phyloP scores from a whole-genome alignment of 176 grass and related monocot genomes.

The Bromus sterilis region DNA sequence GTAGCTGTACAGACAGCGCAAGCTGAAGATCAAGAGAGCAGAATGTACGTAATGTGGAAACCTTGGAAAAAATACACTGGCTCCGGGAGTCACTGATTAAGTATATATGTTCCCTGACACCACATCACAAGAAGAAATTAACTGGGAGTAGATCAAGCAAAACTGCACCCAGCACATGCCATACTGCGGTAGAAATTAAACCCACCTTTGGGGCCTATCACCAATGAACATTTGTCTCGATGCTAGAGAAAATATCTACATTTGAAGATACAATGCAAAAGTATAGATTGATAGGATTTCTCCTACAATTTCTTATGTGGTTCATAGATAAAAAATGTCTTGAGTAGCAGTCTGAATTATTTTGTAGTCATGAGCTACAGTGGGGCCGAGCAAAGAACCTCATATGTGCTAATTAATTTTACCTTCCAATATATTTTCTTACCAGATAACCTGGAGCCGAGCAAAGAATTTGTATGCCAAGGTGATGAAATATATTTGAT shows the following conservation, averaged over 20 bases:
- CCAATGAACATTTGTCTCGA: not conserved
- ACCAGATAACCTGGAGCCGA: too few species aligned
- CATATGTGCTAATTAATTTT: not conserved
- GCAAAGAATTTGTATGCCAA: too few species aligned
- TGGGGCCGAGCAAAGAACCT: not conserved
- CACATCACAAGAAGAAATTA: not conserved
- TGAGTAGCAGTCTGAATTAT: not conserved
- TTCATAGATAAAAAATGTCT: not conserved
- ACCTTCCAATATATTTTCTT: too few species aligned
- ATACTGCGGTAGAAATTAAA: not conserved
- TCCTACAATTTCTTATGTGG: too few species aligned
- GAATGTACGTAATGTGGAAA: too few species aligned
- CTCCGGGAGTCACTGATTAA: not conserved
- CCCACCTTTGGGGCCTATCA: not conserved
- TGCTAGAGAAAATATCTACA: not conserved
- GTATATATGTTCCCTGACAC: not conserved
- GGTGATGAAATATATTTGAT: too few species aligned
- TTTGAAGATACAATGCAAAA: too few species aligned
- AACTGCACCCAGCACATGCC: too few species aligned
- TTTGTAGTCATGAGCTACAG: not conserved
- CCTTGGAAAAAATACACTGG: too few species aligned
- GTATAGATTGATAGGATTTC: too few species aligned
- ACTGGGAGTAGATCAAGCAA: not conserved
- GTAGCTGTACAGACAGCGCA: too few species aligned
- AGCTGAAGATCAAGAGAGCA: too few species aligned